Percentiles rank a stretch among this genome's conserved stretches.
Evolutionary conservation across 2,329 filamentous ascomycete genomes (phyloP).

Genomic region (Fusarium denticulatum): DNA sequence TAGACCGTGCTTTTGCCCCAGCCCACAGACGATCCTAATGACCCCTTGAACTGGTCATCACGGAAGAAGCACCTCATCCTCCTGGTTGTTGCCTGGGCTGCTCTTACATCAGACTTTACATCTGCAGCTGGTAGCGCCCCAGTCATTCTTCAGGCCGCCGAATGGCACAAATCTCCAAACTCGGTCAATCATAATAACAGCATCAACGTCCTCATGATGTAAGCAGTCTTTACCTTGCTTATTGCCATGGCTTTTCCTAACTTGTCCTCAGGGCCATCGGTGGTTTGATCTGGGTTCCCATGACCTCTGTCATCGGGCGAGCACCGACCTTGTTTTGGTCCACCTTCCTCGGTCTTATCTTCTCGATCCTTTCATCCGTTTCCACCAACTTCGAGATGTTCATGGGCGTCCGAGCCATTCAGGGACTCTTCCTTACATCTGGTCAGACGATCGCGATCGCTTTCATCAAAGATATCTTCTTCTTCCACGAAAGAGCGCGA

Average conservation of each 20-base stretch:
- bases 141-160: slow-evolving; percentile 28
- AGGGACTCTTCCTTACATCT: slow-evolving; percentile 58
- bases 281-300: slow-evolving; percentile 28
- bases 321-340: slow-evolving; percentile 34
- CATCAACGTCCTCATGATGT: slow-evolving; percentile 29
- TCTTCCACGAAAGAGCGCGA: slow-evolving; percentile 65
- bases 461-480: slow-evolving; percentile 68
- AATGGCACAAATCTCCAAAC: slow-evolving; percentile 16
- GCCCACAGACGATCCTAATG: slow-evolving; percentile 19
- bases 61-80: slow-evolving; percentile 36
- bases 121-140: slow-evolving; percentile 31
- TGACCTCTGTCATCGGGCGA: slow-evolving; percentile 33
- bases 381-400: slow-evolving; percentile 21
- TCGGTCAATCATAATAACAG: slow-evolving; percentile 29
- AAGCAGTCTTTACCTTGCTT: not conserved
- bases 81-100: slow-evolving; percentile 26
- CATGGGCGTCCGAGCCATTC: slow-evolving; percentile 19
- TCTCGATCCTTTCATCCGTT: slow-evolving; percentile 17
- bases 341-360: slow-evolving; percentile 26
- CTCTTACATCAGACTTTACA: slow-evolving; percentile 32
- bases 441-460: slow-evolving; percentile 58
- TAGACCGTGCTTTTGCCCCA: slow-evolving; percentile 35
- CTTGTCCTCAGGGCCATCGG: slow-evolving; percentile 18
- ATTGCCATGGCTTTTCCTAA: not conserved
- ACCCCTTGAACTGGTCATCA: slow-evolving; percentile 36